Evolutionary conservation across 441 rosid species (phyloP), one percentile per base, ranked within the genome.

Genomic region (Breynia disticha): DNA sequence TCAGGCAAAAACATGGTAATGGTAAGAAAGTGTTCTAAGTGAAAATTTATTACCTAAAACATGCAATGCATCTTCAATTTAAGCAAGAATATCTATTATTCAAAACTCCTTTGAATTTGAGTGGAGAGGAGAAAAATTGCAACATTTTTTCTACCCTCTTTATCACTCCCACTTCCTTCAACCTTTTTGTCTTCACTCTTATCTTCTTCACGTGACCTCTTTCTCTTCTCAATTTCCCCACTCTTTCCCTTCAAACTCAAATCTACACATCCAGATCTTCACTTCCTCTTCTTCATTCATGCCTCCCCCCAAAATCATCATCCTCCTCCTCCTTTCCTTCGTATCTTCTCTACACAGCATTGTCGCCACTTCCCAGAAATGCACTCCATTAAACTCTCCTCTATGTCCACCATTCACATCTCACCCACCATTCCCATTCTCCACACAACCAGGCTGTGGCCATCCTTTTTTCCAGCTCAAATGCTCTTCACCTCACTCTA

Each of bases 401-500:
- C 55, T 70, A 15, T 83, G 90, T 56, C 78, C 84, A 11, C 86
- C 90, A 1, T 83, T 83, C 66, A 45, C 67, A 54, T 53, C 86
- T 7, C 7, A 76, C 19, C 86, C 80, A 1, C 74, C 86, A 0
- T 90, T 73, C 63, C 95, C 97, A 4, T 90, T 84, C 80, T 90
- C 97, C 7, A 16, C 71, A 1, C 67, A 79, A 2, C 73, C 84
- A 0, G 94, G 95, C 16, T 79, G 87, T 49, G 96, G 96, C 52
- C 97, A 90, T 65, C 97, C 95, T 1, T 64, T 69, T 22, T 90
- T 90, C 72, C 79, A 68, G 45, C 63, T 87, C 57, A 78, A 75
- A 61, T 90, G 97, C 78, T 63, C 79, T 9, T 65, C 74, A 12
- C 80, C 91, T 22, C 67, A 60, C 73, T 73, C 97, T 42, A 60